These are phyloP conservation scores for Recurvomyces mirabilis DNA, from an alignment of 495 filamentous ascomycete species.

Conservation along the genomic window DNA sequence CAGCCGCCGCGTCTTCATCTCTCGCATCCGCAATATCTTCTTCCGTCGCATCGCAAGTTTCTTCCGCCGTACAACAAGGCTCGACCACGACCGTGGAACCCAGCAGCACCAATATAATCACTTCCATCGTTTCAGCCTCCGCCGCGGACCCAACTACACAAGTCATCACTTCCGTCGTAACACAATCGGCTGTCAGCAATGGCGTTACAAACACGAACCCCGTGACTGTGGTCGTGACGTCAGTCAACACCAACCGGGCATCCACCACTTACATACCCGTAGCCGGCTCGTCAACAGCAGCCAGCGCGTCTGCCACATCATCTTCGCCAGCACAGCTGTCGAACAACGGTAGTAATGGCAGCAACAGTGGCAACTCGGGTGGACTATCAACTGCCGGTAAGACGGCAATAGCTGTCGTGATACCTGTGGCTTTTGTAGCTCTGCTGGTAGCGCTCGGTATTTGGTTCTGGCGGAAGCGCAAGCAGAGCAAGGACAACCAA, in stretches of 20 bases:
- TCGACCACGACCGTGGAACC: slow-evolving; percentile 10
- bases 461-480: slow-evolving; percentile 78
- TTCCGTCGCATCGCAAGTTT: slow-evolving; percentile 1
- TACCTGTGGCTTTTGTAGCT: slow-evolving; percentile 83
- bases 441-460: slow-evolving; percentile 64
- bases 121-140: slow-evolving; percentile 22
- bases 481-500: slow-evolving; percentile 70
- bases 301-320: slow-evolving; percentile 11
- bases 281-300: not conserved
- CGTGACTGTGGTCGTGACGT: slow-evolving; percentile 11
- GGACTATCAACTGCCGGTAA: slow-evolving; percentile 53
- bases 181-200: slow-evolving; percentile 16
- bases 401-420: slow-evolving; percentile 86
- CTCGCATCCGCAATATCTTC: slow-evolving; percentile 2
- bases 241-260: slow-evolving; percentile 5
- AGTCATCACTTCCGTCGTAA: slow-evolving; percentile 27
- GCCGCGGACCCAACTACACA: slow-evolving; percentile 24
- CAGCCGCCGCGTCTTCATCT: slow-evolving; percentile 5
- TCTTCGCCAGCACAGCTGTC: slow-evolving; percentile 14
- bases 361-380: not conserved
- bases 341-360: slow-evolving; percentile 2
- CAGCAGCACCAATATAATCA: slow-evolving; percentile 15
- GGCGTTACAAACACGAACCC: slow-evolving; percentile 17
- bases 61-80: slow-evolving; percentile 1
- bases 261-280: slow-evolving; percentile 1